Base-by-base conservation (phyloP, 2,329 filamentous ascomycete species). In the Botrytis galanthina region DNA sequence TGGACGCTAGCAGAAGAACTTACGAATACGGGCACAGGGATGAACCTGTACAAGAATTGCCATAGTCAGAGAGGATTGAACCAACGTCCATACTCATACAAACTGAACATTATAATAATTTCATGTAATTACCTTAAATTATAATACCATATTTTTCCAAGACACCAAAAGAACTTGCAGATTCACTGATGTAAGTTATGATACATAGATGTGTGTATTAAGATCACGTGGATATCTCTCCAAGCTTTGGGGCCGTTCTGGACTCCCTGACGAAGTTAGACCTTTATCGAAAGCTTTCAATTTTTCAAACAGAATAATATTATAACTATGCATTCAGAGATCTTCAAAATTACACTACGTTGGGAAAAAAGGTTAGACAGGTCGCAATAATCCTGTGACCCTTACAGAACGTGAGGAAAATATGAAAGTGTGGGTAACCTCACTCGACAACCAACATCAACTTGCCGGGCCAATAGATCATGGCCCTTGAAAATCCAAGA, bases 11-110 rank as follows among this genome's bases (percentile, higher is more conserved):
- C n/a, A 44, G 39, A 42, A 63, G 61, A 16, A 63, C 39, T 32
- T 32, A 44, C 16, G 61, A 63, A 63, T 63, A 63, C 37, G 39
- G 61, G 44, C n/a, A 63, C n/a, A 44, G 39, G 61, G 61, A 44
- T 63, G 61, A 63, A 20, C 39, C 61, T 44, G 61, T 63, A 29
- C 61, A 63, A 44, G 61, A 63, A 42, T 14, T 63, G 44, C 14
- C 61, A 22, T 46, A 46, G 16, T n/a, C 18, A 20, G 6, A 18
- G 61, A 44, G 18, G 14, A 44, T 63, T 44, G n/a, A 6, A 46
- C 46, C 22, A 10, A 51, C 46, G 46, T 26, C 46, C 22, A 26
- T 51, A 51, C 22, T 51, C 22, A 51, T 51, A 26, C 46, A 10
- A 51, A 26, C 12, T 51, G 46, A 10, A 26, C 22, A 51, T 51